Percentiles rank a stretch among this genome's conserved stretches.
These are phyloP conservation scores for Turnera subulata DNA, from an alignment of 345 rosid genomes.

Conservation along the genomic window DNA sequence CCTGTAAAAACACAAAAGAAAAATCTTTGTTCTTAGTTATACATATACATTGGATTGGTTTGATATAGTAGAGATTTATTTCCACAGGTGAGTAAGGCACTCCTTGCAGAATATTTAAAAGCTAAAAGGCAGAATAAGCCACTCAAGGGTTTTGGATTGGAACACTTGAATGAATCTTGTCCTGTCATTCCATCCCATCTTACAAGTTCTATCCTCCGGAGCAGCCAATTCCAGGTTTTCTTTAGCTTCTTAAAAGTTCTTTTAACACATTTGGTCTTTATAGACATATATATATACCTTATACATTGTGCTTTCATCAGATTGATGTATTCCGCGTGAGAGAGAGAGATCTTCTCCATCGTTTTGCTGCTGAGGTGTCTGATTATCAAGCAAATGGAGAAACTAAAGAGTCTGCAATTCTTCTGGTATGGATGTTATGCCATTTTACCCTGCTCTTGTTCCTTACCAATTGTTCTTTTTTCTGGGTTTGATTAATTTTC, in stretches of 20 bases:
- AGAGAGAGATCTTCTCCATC: conserved; percentile 79
- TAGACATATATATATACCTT: background rate
- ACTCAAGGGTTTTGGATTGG: conserved; percentile 69
- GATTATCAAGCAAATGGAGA: conserved; percentile 59
- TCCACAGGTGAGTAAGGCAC: conserved; percentile 95
- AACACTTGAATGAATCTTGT: conserved; percentile 70
- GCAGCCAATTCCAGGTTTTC: conserved; percentile 81
- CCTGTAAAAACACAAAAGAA: no score
- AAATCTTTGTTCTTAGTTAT: no score
- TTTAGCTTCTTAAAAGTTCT: no score
- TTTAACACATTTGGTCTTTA: conserved; percentile 2
- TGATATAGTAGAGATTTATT: no score
- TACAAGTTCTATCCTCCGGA: conserved; percentile 59
- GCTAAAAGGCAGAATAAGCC: conserved; percentile 64
- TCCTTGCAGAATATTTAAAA: conserved; percentile 61
- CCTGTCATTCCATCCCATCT: conserved; percentile 66
- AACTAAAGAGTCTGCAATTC: conserved; percentile 55
- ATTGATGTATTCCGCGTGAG: conserved; percentile 59
- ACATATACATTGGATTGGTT: no score
- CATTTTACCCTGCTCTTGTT: conserved; percentile 10
- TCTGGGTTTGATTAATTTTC: background rate
- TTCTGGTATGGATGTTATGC: conserved; percentile 40
- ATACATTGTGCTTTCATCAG: conserved; percentile 48
- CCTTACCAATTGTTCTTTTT: conserved; percentile 10
- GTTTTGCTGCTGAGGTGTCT: conserved; percentile 59